A percentile compares a stretch with the other conserved stretches of the same genome.
Evolutionary conservation across 2,329 filamentous ascomycete genomes (phyloP).

Genomic region (Colletotrichum sansevieriae): DNA sequence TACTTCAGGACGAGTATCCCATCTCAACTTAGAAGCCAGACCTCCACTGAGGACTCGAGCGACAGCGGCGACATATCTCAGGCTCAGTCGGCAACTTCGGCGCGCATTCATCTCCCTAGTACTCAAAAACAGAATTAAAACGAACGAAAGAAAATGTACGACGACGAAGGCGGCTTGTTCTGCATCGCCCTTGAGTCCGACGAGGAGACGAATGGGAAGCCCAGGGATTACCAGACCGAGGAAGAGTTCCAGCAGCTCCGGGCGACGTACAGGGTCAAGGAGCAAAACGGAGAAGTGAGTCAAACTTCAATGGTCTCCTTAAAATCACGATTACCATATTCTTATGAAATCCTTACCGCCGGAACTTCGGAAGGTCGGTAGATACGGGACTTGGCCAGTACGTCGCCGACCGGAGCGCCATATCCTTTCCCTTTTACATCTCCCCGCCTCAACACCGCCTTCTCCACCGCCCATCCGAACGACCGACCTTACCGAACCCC

Average conservation of each 20-base stretch:
- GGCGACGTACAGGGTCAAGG: conserved; percentile 59
- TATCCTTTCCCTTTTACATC: not conserved
- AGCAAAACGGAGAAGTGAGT: conserved; percentile 68
- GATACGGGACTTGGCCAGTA: not conserved
- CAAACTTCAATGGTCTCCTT: conserved; percentile 1
- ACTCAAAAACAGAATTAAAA: not conserved
- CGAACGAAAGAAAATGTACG: conserved; percentile 22
- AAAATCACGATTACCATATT: conserved; percentile 4
- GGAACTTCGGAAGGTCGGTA: no score
- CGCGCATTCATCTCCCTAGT: not conserved
- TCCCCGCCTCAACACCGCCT: not conserved
- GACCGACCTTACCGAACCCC: not conserved
- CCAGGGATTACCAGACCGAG: conserved; percentile 61
- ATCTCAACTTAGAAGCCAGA: no score
- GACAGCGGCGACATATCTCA: not conserved
- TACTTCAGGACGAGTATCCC: no score
- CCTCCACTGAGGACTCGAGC: no score
- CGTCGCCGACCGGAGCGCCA: conserved; percentile 8
- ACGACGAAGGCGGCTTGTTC: conserved; percentile 50
- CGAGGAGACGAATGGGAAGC: conserved; percentile 47
- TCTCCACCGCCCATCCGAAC: conserved; percentile 1
- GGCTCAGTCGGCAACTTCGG: not conserved
- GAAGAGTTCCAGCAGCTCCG: conserved; percentile 62
- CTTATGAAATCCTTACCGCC: no score
- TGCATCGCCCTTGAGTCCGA: conserved; percentile 51